Conservation (phyloP, 2,329 filamentous ascomycete species). For the Aureobasidium namibiae region DNA sequence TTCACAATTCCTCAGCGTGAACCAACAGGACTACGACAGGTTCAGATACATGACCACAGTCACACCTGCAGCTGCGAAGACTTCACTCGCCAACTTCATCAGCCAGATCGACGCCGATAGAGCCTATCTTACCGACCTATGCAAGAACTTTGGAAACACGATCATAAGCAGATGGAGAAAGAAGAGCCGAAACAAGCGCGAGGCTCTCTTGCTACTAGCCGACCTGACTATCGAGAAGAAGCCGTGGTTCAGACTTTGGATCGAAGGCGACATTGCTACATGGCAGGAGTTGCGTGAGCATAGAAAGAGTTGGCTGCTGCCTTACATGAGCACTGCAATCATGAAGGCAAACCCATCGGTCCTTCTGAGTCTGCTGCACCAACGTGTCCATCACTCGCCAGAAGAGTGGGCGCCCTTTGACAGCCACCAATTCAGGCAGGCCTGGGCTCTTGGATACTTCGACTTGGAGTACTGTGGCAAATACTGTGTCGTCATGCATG, state of each 20-base stretch:
- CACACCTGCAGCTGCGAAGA: neutral
- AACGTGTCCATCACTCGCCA: neutral
- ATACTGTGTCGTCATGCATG: conserved; percentile 14
- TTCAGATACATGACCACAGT: neutral
- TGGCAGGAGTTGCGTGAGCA: neutral
- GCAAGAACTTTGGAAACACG: neutral
- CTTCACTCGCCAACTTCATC: neutral
- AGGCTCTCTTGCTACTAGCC: neutral
- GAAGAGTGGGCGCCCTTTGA: neutral
- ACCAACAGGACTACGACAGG: neutral
- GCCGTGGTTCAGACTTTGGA: neutral
- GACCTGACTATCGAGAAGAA: neutral
- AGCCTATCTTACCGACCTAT: neutral
- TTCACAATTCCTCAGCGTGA: neutral
- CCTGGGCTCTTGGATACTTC: neutral
- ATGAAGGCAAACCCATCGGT: neutral
- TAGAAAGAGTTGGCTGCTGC: neutral
- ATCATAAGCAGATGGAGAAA: neutral
- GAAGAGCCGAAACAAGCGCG: neutral
- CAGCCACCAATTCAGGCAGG: neutral
- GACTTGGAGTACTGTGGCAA: neutral
- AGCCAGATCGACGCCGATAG: neutral
- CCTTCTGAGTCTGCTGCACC: neutral
- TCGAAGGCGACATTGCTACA: neutral
- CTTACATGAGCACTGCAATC: neutral